Evolutionary conservation across 2,329 filamentous ascomycete genomes (phyloP).

Genomic region (Fusarium setosum): DNA sequence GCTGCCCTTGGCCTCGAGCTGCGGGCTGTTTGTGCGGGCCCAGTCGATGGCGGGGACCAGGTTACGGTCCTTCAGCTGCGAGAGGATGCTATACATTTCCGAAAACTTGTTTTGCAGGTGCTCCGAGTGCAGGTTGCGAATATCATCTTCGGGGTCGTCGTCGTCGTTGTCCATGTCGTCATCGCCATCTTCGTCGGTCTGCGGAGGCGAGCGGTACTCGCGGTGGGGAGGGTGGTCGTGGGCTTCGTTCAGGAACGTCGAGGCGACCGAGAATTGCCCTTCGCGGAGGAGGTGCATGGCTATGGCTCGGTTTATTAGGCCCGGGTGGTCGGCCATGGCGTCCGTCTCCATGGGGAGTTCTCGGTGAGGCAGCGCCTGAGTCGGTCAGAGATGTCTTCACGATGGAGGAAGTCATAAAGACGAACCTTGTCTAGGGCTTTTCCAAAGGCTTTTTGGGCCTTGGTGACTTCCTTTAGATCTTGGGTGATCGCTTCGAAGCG

Average conservation of each 20-base stretch:
- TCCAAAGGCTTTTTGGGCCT: conserved; percentile 83
- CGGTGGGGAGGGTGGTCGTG: conserved; percentile 50
- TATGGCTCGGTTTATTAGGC: conserved; percentile 90
- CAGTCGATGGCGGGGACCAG: conserved; percentile 87
- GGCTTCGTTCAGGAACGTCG: conserved; percentile 83
- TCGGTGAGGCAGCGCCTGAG: conserved; percentile 57
- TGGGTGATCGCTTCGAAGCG: conserved; percentile 84
- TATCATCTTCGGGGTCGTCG: conserved; percentile 41
- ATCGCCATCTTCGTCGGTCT: conserved; percentile 47
- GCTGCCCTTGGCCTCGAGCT: conserved; percentile 84
- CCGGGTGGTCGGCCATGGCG: conserved; percentile 78
- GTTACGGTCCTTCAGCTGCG: conserved; percentile 79
- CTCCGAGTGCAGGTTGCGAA: conserved; percentile 44
- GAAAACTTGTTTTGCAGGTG: conserved; percentile 84
- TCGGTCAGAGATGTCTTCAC: conserved; percentile 25
- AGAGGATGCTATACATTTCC: conserved; percentile 91
- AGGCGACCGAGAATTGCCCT: conserved; percentile 90
- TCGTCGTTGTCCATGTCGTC: conserved; percentile 46
- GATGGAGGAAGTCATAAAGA: background rate
- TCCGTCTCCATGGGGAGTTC: conserved; percentile 84
- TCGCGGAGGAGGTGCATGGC: conserved; percentile 96
- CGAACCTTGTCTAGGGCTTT: conserved; percentile 85
- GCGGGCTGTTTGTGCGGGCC: conserved; percentile 77
- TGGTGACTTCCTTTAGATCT: conserved; percentile 85
- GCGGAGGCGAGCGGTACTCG: conserved; percentile 28